Evolutionary conservation across 2,329 filamentous ascomycete genomes (phyloP).

Genomic region (Colletotrichum simmondsii): DNA sequence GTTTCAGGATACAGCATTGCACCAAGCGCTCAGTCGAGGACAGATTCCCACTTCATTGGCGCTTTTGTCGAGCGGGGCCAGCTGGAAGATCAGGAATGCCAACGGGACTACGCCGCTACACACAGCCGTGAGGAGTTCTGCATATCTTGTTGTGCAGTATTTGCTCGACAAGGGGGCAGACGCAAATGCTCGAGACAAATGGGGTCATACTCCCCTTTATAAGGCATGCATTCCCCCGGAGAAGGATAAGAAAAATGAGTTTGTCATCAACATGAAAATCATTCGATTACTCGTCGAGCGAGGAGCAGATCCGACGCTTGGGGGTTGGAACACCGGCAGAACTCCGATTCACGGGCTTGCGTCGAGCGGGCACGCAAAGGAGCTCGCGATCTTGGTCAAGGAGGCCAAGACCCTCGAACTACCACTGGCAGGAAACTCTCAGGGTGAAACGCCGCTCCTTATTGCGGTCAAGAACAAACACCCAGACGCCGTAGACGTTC

Average conservation of each 20-base stretch:
- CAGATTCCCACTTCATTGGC: constrained; percentile 12
- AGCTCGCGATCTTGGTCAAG: not conserved
- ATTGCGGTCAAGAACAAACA: constrained; percentile 5
- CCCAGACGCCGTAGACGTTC: not conserved
- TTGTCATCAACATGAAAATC: not conserved
- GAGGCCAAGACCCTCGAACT: constrained; percentile 6
- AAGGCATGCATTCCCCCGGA: constrained; percentile 11
- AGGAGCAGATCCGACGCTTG: constrained; percentile 22
- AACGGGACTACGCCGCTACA: constrained; percentile 16
- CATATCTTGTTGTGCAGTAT: constrained; percentile 2
- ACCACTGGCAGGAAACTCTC: not conserved
- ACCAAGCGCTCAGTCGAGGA: not conserved
- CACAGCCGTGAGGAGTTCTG: constrained; percentile 1
- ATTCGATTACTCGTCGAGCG: constrained; percentile 5
- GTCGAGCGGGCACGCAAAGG: not conserved
- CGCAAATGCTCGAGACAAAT: constrained; percentile 8
- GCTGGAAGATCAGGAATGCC: not conserved
- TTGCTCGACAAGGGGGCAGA: constrained; percentile 28
- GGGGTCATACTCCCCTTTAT: constrained; percentile 11
- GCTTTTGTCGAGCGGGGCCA: constrained; percentile 9
- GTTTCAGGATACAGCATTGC: not conserved
- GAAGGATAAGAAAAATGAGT: not conserved
- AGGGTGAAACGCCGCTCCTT: constrained; percentile 6
- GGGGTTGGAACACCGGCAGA: not conserved
- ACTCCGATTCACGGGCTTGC: constrained; percentile 15